Evolutionary conservation across 1,284 basidiomycete genomes (phyloP).

Genomic region (Ganoderma multipileum): DNA sequence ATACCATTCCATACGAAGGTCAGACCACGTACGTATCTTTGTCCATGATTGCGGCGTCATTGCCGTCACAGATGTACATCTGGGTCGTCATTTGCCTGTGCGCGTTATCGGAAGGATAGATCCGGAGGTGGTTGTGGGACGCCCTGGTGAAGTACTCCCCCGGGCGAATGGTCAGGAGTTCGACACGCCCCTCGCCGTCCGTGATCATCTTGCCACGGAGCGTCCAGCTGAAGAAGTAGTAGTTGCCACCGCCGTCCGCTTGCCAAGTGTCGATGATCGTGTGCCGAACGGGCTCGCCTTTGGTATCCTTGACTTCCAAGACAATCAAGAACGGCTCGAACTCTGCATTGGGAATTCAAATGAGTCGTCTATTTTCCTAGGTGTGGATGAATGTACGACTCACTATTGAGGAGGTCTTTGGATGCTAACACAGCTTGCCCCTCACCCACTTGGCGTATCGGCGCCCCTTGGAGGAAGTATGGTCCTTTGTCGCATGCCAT

Average conservation of each 20-base stretch:
- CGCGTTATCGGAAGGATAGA: conserved; percentile 19
- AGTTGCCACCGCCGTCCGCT: conserved; percentile 34
- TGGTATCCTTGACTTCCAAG: conserved; percentile 32
- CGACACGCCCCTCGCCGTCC: conserved; percentile 35
- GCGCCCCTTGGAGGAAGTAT: conserved; percentile 36
- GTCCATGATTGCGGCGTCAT: conserved; percentile 30
- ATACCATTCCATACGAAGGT: neutral
- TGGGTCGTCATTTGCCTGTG: conserved; percentile 37
- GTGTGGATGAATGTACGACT: conserved; percentile 6
- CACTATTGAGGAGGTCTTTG: conserved; percentile 32
- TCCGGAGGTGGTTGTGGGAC: conserved; percentile 36
- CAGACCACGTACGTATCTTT: conserved; percentile 34
- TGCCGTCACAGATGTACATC: conserved; percentile 37
- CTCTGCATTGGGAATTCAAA: conserved; percentile 19
- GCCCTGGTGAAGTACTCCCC: conserved; percentile 34
- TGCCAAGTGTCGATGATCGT: conserved; percentile 40
- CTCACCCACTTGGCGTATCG: conserved; percentile 33
- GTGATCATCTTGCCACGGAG: conserved; percentile 38
- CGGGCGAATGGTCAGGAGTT: conserved; percentile 38
- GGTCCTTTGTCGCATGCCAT: conserved; percentile 31
- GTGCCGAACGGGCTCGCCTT: conserved; percentile 35
- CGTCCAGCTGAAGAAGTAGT: conserved; percentile 35
- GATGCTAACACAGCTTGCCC: conserved; percentile 39
- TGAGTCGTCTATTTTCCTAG: neutral
- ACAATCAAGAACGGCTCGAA: conserved; percentile 34